Percentiles rank a stretch among this genome's conserved stretches.
Conservation (phyloP, 1,284 basidiomycete species). For the Coniferiporia sulphurascens region DNA sequence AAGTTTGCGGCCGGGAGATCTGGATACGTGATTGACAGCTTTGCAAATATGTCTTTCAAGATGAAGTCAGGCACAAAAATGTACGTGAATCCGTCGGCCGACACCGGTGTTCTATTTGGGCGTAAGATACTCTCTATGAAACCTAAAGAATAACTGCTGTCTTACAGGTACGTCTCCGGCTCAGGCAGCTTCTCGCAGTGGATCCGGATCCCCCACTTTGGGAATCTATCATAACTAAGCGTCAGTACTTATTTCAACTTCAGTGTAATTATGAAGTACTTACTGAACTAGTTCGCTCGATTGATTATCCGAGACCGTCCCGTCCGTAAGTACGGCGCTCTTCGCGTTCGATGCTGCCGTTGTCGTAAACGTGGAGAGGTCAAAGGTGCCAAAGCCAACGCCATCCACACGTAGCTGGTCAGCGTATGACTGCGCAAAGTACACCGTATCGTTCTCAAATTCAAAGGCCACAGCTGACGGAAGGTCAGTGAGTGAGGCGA, state of each 20-base stretch:
- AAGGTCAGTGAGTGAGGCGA: constrained; percentile 26
- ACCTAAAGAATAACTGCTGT: too few relatives aligned
- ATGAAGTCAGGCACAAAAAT: constrained; percentile 33
- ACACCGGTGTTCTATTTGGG: neutral
- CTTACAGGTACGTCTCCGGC: constrained; percentile 29
- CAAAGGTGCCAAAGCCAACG: constrained; percentile 34
- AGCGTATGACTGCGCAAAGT: constrained; percentile 33
- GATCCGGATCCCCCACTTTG: constrained; percentile 38
- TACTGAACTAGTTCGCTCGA: neutral
- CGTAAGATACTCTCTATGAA: too few relatives aligned
- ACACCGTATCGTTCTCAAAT: constrained; percentile 31
- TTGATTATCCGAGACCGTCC: neutral
- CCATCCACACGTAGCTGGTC: constrained; percentile 33
- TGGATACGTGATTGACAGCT: constrained; percentile 25
- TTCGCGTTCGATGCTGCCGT: constrained; percentile 21
- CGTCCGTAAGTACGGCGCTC: neutral
- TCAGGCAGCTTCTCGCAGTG: constrained; percentile 34
- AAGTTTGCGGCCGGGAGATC: constrained; percentile 25
- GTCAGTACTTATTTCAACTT: neutral
- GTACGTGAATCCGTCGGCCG: constrained; percentile 27
- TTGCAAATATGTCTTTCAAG: constrained; percentile 29
- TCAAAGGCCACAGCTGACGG: constrained; percentile 26
- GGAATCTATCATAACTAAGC: constrained; percentile 24
- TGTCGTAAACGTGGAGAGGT: constrained; percentile 26
- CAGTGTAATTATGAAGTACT: neutral